These are phyloP conservation scores for Populus trichocarpa DNA, from an alignment of 441 rosid genomes.

Conservation along the genomic window DNA sequence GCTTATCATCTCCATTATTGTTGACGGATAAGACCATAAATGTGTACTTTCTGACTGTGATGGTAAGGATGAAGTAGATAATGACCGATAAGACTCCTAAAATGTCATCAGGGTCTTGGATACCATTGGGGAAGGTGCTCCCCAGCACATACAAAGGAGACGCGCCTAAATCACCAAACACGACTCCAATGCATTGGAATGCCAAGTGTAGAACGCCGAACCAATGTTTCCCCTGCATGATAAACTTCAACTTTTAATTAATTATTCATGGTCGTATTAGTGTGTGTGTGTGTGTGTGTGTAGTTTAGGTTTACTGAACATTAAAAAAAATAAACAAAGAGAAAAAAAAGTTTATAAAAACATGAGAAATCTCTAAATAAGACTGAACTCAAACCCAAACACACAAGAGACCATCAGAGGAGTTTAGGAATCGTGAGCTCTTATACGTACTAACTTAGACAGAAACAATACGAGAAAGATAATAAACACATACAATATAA, in stretches of 20 bases:
- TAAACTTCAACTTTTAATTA: neutral
- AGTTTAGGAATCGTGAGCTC: neutral
- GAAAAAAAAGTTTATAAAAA: too few relatives aligned
- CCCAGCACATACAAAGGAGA: constrained; percentile 23
- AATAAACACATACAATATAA: too few relatives aligned
- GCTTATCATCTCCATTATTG: constrained; percentile 6
- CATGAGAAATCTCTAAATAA: too few relatives aligned
- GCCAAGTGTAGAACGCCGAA: neutral
- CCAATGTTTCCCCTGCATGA: neutral
- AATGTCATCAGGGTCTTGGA: constrained; percentile 18
- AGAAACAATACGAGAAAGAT: too few relatives aligned
- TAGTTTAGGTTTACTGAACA: neutral
- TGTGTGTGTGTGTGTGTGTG: neutral
- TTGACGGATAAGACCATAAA: neutral
- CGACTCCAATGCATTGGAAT: constrained; percentile 31
- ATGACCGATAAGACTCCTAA: constrained; percentile 23
- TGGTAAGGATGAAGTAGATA: constrained; percentile 18
- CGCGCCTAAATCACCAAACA: constrained; percentile 27
- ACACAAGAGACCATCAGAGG: neutral
- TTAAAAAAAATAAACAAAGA: too few relatives aligned
- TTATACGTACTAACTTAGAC: too few relatives aligned
- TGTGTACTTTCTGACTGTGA: constrained; percentile 23
- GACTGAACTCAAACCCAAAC: neutral
- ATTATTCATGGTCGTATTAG: too few relatives aligned
- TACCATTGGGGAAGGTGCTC: constrained; percentile 22